A percentile compares a stretch with the other conserved stretches of the same genome.
Evolutionary conservation across 78 protist genomes (phyloP).

Genomic region (Protostelium mycophagum): DNA sequence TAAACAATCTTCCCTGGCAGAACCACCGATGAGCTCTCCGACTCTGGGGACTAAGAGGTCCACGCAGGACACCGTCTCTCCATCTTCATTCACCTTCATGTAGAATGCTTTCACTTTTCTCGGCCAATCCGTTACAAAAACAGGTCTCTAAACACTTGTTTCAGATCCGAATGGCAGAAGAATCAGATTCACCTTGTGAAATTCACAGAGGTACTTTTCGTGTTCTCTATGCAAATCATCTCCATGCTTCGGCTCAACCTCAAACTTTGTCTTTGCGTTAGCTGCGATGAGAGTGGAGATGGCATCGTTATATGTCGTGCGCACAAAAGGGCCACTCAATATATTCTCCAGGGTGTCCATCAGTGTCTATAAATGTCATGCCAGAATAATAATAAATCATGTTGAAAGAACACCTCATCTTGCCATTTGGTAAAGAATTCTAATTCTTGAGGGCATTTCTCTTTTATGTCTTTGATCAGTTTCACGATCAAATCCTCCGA

Average conservation of each 20-base stretch:
- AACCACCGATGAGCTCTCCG: constrained; percentile 91
- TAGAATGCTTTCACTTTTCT: constrained; percentile 76
- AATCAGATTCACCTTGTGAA: neutral
- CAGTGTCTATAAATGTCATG: neutral
- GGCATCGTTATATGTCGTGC: constrained; percentile 74
- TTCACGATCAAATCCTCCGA: constrained; percentile 49
- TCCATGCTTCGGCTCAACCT: constrained; percentile 36
- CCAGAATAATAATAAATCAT: neutral
- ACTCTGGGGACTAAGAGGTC: constrained; percentile 83
- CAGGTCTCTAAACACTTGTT: constrained; percentile 27
- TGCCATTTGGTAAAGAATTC: constrained; percentile 24
- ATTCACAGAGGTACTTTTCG: constrained; percentile 68
- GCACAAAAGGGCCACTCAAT: constrained; percentile 11
- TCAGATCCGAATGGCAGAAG: neutral
- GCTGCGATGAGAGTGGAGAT: constrained; percentile 32
- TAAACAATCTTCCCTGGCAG: constrained; percentile 70
- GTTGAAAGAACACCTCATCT: neutral
- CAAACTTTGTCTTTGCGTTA: neutral
- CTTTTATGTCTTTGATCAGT: constrained; percentile 8
- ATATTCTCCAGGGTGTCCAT: constrained; percentile 16
- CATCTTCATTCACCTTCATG: constrained; percentile 64
- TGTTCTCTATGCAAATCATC: constrained; percentile 77
- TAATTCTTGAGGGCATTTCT: constrained; percentile 23
- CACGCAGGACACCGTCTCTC: constrained; percentile 54
- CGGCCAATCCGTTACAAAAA: constrained; percentile 67